Evolutionary conservation across 306 rosid species (phyloP), one percentile per base, ranked within the genome.

Genomic region (Malus asiatica): DNA sequence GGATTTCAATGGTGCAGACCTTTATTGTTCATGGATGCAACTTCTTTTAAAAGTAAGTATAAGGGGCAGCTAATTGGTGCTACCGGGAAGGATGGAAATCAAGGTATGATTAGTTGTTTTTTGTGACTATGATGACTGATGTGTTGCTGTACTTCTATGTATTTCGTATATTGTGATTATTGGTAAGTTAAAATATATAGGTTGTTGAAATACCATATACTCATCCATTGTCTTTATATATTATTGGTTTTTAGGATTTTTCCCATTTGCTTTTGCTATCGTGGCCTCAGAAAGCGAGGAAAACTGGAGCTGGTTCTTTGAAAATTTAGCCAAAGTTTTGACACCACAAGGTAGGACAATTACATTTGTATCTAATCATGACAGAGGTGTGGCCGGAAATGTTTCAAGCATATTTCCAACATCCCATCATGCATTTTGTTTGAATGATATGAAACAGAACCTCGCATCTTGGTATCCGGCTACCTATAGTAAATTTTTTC

Each of bases 391-490:
- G 22, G 22, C 6, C 1, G 51, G 40, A 22, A 6, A 14, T 22
- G 57, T 68, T 68, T 42, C 53, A 68, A 44, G 23, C 29, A 23
- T 68, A 42, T 68, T 68, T 44, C 72, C 57, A 22, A 12, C 6
- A 42, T 44, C 72, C 11, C 72, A 22, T 42, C 72, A 68, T 68
- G 72, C 55, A 38, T 66, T 18, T n/a, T 66, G 51, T n/a, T 19
- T 66, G 70, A 42, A 38, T 6, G 25, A 66, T 66, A n/a, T 68
- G 72, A 42, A 65, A 68, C 72, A 68, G 33, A 68, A 68, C n/a
- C 72, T 68, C 4, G 1, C 23, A 4, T 22, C 53, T 11, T 44
- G 25, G 23, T 42, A 68, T 68, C 29, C 13, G 0, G 16, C 55
- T 42, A 44, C 11, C 11, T 22, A 42, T 44, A 57, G 55, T 6